These are phyloP conservation scores for Pichia ethanolica DNA, from an alignment of 805 yeast genomes.

Conservation along the genomic window DNA sequence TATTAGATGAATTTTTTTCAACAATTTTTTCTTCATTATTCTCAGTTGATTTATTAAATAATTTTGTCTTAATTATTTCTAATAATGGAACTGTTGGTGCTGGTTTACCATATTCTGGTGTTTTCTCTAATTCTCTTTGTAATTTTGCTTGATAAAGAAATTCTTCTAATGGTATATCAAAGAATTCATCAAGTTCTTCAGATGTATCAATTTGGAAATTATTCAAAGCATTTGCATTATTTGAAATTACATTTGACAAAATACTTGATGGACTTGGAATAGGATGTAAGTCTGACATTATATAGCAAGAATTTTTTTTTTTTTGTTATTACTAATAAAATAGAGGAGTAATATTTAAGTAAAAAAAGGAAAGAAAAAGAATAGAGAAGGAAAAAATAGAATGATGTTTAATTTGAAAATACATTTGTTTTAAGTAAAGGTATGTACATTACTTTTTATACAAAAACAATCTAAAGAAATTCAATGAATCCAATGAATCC, in stretches of 20 bases:
- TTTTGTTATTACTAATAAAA: no score
- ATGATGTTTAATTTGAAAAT: no score
- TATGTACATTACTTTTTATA: no score
- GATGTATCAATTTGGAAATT: not conserved
- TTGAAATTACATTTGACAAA: constrained; percentile 27
- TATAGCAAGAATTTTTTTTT: no score
- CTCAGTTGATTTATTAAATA: not conserved
- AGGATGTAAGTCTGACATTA: constrained; percentile 2
- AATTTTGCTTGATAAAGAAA: constrained; percentile 3
- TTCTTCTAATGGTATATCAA: constrained; percentile 7
- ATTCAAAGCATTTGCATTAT: constrained; percentile 12
- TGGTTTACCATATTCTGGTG: constrained; percentile 7
- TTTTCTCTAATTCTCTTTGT: constrained; percentile 6
- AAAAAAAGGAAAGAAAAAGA: not conserved
- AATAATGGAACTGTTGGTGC: constrained; percentile 5
- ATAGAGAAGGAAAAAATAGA: not conserved
- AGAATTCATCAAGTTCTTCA: constrained; percentile 2
- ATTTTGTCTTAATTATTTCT: constrained; percentile 4
- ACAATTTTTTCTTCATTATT: no score
- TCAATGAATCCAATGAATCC: no score
- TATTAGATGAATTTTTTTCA: no score
- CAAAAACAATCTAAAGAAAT: no score
- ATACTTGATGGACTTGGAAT: not conserved
- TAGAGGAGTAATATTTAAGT: no score
- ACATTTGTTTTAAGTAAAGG: no score